These are phyloP conservation scores for Gardenia jasminoides DNA, from an alignment of 257 asterid genomes.

Conservation along the genomic window DNA sequence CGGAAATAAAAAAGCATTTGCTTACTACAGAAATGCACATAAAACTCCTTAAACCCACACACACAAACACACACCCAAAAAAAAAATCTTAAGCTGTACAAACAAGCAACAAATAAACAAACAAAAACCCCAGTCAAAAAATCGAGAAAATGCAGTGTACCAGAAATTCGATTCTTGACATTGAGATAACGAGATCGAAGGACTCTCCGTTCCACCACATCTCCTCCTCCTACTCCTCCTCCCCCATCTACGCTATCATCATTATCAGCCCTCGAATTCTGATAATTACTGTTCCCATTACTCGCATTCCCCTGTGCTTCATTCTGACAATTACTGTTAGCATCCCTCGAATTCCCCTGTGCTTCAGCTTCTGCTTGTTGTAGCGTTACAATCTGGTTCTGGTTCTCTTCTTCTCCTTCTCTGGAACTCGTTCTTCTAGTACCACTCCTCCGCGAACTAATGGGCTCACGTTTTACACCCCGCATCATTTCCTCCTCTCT, in stretches of 20 bases:
- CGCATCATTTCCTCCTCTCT: conserved; percentile 13
- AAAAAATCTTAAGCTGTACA: not conserved
- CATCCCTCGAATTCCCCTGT: too few species aligned
- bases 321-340: too few species aligned
- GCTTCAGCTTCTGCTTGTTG: not conserved
- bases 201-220: conserved; percentile 28
- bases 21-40: not conserved
- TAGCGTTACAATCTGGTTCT: not conserved
- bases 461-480: conserved; percentile 19
- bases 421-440: not conserved
- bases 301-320: too few species aligned
- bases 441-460: not conserved
- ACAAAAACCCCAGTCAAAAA: not conserved
- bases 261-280: too few species aligned
- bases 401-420: not conserved
- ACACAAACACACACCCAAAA: not conserved
- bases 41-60: not conserved
- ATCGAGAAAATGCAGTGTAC: conserved; percentile 8
- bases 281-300: too few species aligned
- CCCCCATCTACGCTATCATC: conserved; percentile 9
- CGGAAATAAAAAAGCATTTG: too few species aligned
- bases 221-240: conserved; percentile 16
- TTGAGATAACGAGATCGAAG: conserved; percentile 44
- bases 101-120: not conserved
- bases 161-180: conserved; percentile 37